These are phyloP conservation scores for Trichoderma sp. DNA, from an alignment of 2,329 filamentous ascomycete species.

Conservation along the genomic window DNA sequence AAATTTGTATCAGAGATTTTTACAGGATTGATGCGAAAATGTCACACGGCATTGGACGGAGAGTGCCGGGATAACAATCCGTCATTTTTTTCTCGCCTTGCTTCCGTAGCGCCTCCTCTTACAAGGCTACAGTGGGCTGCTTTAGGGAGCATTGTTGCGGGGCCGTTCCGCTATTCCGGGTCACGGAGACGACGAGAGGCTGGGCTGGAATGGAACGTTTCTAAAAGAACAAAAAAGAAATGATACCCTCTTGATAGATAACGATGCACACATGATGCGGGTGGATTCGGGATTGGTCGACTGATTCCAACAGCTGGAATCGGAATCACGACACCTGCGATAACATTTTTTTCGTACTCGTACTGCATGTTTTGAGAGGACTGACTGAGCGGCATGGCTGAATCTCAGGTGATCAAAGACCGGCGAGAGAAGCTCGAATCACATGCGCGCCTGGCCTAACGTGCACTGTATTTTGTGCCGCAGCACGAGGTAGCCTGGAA, in stretches of 20 bases:
- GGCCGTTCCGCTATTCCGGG: conserved; percentile 21
- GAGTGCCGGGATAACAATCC: background rate
- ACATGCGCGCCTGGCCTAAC: conserved; percentile 10
- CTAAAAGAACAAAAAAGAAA: background rate
- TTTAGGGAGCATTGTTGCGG: conserved; percentile 10
- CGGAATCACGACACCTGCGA: background rate
- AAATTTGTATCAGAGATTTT: background rate
- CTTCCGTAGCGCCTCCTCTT: background rate
- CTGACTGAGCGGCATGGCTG: background rate
- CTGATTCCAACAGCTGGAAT: background rate
- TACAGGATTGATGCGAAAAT: background rate
- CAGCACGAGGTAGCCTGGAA: background rate
- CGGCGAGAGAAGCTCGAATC: conserved; percentile 2
- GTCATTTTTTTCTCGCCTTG: background rate
- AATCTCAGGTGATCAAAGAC: background rate
- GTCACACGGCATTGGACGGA: conserved; percentile 5
- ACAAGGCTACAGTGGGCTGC: conserved; percentile 16
- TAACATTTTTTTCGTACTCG: background rate
- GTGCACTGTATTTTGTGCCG: background rate
- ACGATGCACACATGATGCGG: background rate
- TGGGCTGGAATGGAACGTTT: background rate
- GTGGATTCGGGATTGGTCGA: conserved; percentile 1
- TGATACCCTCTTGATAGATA: background rate
- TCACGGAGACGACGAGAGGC: background rate
- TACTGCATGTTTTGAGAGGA: too few species aligned